Evolutionary conservation across 306 rosid genomes (phyloP), one percentile per base, ranked within the genome.

Genomic region (Fragaria vesca): DNA sequence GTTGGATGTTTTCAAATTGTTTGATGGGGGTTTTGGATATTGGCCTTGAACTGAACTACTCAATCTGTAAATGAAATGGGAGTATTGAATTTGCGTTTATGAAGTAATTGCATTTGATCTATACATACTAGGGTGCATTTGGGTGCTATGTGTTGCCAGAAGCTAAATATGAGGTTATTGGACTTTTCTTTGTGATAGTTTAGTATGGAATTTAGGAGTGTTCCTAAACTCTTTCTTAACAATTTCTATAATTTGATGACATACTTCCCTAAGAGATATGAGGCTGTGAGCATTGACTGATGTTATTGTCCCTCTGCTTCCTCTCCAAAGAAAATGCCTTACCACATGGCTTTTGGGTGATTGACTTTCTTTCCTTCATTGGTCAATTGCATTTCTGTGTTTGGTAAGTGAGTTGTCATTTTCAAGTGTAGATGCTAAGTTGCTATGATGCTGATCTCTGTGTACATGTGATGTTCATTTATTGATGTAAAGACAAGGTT

Each of bases 311-410:
- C 42, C 51, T 28, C 17, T 71, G 32, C 61, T 63, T 71, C 52
- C 66, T 30, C 54, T 69, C 20, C 30, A 7, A 47, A 47, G 20
- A 65, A 8, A 17, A 36, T 76, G 58, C 71, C 10, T 28, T 20
- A 36, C 75, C 71, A 21, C 68, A 48, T 36, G 43, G 58, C 12
- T 32, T 21, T 28, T 40, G 20, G 58, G 70, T 50, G 78, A 51
- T 73, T 45, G 61, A n/a, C 8, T 54, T 81, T 45, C 54, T 81
- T 74, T 62, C 60, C 28, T 42, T 57, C 58, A 73, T 83, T 65
- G 71, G 18, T 36, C 2, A 66, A 66, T 66, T 66, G 48, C 5
- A 18, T 8, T 20, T 66, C 30, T 16, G n/a, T 38, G 1, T 66
- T 66, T 18, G 71, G 48, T 66, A 66, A 66, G 8, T 68, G 60